phyloP scores from a whole-genome alignment of 345 rosid genomes.

The Nephelium lappaceum region DNA sequence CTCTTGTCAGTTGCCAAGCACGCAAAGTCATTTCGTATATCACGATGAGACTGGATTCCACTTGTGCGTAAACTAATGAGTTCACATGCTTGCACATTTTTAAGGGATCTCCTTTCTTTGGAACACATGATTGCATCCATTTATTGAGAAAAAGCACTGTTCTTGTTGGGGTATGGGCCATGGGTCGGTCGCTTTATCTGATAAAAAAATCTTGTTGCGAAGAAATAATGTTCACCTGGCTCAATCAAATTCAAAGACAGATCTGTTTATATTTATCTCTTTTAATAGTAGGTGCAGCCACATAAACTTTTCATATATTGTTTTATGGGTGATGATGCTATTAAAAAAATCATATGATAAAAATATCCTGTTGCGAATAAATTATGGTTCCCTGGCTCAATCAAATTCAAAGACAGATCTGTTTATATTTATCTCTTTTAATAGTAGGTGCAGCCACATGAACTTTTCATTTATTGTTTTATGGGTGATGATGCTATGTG shows the following conservation, averaged over 20 bases:
- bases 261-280: neutral
- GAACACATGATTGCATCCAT: neutral
- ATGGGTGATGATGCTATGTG: too few relatives aligned
- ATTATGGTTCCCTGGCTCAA: neutral
- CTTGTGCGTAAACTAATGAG: neutral
- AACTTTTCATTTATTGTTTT: too few relatives aligned
- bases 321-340: too few relatives aligned
- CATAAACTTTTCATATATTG: too few relatives aligned
- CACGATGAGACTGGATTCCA: neutral
- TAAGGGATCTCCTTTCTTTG: neutral
- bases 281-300: neutral
- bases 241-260: neutral
- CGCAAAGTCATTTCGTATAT: neutral
- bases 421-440: neutral
- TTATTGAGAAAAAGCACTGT: neutral
- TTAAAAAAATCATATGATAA: too few relatives aligned
- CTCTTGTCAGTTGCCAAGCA: neutral
- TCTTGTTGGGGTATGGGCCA: too few relatives aligned
- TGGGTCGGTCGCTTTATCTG: too few relatives aligned
- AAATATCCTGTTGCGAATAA: neutral
- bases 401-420: neutral
- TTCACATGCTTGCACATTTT: neutral
- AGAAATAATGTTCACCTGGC: neutral
- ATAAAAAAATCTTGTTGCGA: neutral
- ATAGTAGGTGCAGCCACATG: neutral